phyloP scores from a whole-genome alignment of 495 filamentous ascomycete genomes.

The Penicillium riverlandense region DNA sequence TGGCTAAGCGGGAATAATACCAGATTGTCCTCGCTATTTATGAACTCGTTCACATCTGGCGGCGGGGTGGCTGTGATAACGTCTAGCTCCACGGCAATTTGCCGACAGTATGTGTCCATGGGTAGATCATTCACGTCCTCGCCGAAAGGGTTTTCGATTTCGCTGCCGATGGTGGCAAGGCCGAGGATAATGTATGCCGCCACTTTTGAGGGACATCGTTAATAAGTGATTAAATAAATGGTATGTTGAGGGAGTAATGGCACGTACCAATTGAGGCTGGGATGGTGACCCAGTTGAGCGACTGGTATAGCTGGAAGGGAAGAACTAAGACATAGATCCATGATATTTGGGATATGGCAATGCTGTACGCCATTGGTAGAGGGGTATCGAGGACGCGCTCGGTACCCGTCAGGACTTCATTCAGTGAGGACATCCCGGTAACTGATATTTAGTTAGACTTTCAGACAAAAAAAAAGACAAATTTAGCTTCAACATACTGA shows the following conservation, averaged over 20 bases:
- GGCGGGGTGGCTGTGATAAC: slow-evolving; percentile 58
- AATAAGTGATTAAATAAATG: background rate
- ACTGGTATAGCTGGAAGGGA: slow-evolving; percentile 69
- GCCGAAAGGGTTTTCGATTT: slow-evolving; percentile 88
- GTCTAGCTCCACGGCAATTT: slow-evolving; percentile 66
- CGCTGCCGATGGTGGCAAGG: slow-evolving; percentile 73
- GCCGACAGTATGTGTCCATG: slow-evolving; percentile 67
- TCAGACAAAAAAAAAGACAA: background rate
- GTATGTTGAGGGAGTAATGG: too few relatives aligned
- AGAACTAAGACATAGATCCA: slow-evolving; percentile 80
- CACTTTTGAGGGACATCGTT: slow-evolving; percentile 14
- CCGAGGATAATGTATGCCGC: slow-evolving; percentile 90
- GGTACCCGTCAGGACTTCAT: slow-evolving; percentile 65
- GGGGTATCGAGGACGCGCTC: slow-evolving; percentile 83
- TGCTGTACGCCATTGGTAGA: slow-evolving; percentile 78
- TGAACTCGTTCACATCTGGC: slow-evolving; percentile 51
- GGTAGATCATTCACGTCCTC: slow-evolving; percentile 82
- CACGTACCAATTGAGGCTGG: slow-evolving; percentile 67
- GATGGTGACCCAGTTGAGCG: slow-evolving; percentile 68
- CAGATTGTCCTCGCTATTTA: slow-evolving; percentile 50
- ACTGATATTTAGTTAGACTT: slow-evolving; percentile 11
- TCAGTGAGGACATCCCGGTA: slow-evolving; percentile 42
- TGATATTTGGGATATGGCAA: slow-evolving; percentile 79
- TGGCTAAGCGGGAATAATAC: slow-evolving; percentile 63
- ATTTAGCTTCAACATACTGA: slow-evolving; percentile 21